Base-by-base conservation (phyloP, 768 basidiomycete species). In the Pisolithus sp. region DNA sequence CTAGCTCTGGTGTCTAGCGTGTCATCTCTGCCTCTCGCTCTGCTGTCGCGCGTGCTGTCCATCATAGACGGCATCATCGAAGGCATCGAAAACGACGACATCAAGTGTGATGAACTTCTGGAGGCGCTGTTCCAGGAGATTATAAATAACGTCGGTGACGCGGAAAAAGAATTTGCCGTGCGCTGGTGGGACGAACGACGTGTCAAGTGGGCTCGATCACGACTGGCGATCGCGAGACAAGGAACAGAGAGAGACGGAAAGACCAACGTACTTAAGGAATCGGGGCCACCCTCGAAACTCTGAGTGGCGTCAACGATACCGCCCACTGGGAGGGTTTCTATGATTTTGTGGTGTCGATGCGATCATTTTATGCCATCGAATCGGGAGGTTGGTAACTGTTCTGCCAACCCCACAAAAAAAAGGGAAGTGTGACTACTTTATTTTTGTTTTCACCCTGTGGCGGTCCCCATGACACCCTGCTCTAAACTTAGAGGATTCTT, bases 141-240 rank as follows among this genome's bases (percentile, higher is more conserved):
- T 31, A 66, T 79, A 59, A 79, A 81, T 61, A 74, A 72, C 40
- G 77, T 85, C 2, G 85, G 83, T 13, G 86, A 89, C 61, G 71
- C 72, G 40, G 85, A 86, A 70, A 88, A 84, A 68, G 81, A 79
- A 61, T 73, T 73, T 54, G 80, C 69, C 39, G 76, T 90, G 67
- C 70, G 67, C 42, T 91, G 89, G 89, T 91, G 89, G 89, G 76
- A 81, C 62, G 73, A 77, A 50, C 68, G 78, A 43, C 53, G 56
- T 3, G 34, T 24, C 13, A 58, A 62, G 30, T 69, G 67, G 68
- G 54, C 24, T 23, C 38, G 21, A 15, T 37, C 41, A 24, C 47
- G 36, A 13, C 7, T 23, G 47, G n/a, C 30, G 45, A 44, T 2
- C 26, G 20, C 12, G 31, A 40, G 39, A 20, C 17, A 13, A 43